phyloP scores from a whole-genome alignment of 148 eudicot genomes.

The Suaeda aralocaspica region DNA sequence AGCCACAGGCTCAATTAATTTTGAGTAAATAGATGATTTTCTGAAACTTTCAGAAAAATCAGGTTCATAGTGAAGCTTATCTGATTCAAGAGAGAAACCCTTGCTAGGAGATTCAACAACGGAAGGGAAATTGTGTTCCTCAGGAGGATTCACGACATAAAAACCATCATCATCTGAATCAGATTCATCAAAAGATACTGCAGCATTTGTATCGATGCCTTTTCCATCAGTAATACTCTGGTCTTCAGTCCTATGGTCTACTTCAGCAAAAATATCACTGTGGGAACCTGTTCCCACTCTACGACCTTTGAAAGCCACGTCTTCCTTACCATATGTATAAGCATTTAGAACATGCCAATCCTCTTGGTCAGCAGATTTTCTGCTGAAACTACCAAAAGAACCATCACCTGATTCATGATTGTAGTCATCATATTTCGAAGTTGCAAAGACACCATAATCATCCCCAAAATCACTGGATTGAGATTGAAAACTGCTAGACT shows the following conservation, averaged over 20 bases:
- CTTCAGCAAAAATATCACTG: conserved; percentile 29
- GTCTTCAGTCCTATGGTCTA: conserved; percentile 23
- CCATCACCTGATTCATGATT: conserved; percentile 17
- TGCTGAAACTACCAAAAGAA: conserved; percentile 12
- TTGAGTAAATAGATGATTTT: conserved; percentile 33
- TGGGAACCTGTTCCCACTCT: conserved; percentile 20
- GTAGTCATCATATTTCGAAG: conserved; percentile 16
- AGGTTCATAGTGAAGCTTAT: conserved; percentile 18
- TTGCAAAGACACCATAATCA: conserved; percentile 20
- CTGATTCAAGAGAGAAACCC: conserved; percentile 27
- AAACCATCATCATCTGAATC: conserved; percentile 50
- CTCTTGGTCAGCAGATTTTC: conserved; percentile 16
- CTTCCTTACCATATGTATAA: conserved; percentile 17
- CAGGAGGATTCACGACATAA: conserved; percentile 28
- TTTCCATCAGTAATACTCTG: conserved; percentile 29
- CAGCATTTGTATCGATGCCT: conserved; percentile 22
- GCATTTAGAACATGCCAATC: conserved; percentile 21
- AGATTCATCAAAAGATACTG: conserved; percentile 44
- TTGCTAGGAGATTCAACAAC: conserved; percentile 26
- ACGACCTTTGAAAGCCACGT: conserved; percentile 9
- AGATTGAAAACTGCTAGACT: conserved; percentile 10
- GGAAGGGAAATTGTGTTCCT: conserved; percentile 34
- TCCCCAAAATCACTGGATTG: conserved; percentile 23
- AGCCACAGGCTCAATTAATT: conserved; percentile 38
- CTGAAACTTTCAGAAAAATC: conserved; percentile 44